Evolutionary conservation across 345 rosid genomes (phyloP).

Genomic region (Brassica nigra): DNA sequence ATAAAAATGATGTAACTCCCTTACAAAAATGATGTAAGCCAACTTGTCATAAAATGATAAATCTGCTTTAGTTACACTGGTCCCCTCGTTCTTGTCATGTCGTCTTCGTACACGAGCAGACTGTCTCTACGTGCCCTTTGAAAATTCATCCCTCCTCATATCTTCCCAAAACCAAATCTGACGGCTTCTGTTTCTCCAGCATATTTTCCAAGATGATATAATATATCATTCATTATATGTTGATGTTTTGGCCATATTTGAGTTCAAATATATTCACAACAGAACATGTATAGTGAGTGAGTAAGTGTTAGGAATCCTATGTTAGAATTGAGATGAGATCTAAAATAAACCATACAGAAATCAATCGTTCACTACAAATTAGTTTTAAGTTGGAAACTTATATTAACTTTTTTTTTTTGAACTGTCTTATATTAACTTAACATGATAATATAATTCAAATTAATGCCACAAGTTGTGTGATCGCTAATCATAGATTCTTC

Average conservation of each 20-base stretch:
- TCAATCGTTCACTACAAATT: neutral
- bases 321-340: neutral
- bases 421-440: too few species aligned
- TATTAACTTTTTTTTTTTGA: too few species aligned
- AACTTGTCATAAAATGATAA: conserved; percentile 26
- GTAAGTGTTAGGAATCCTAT: neutral
- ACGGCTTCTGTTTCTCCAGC: neutral
- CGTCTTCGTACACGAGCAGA: conserved; percentile 20
- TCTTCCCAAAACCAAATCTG: conserved; percentile 20
- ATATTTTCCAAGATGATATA: neutral
- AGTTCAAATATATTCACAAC: neutral
- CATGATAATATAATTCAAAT: too few species aligned
- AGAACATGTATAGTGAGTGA: neutral
- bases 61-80: conserved; percentile 17
- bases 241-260: neutral
- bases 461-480: too few species aligned
- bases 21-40: conserved; percentile 12
- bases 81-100: conserved; percentile 17
- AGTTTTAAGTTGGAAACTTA: neutral
- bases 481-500: too few species aligned
- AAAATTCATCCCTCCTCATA: conserved; percentile 10
- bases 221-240: neutral
- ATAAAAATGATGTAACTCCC: neutral
- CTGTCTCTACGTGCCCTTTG: conserved; percentile 15
- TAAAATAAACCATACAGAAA: neutral